Percentiles rank a stretch among this genome's conserved stretches.
Evolutionary conservation across 2,329 filamentous ascomycete genomes (phyloP).

Genomic region (Aspergillus sergii): DNA sequence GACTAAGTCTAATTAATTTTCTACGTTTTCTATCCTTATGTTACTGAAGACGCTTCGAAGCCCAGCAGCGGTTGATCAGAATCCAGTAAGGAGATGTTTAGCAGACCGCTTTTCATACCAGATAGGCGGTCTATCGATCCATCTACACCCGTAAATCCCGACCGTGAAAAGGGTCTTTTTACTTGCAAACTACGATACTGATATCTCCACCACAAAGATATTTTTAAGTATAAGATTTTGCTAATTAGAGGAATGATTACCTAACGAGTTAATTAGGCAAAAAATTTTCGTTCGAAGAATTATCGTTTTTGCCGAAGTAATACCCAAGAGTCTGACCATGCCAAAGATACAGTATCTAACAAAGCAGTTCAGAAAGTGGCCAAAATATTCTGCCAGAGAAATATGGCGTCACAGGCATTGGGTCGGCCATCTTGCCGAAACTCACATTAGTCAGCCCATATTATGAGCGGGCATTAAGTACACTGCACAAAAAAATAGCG

Average conservation of each 20-base stretch:
- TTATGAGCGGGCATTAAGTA: neutral
- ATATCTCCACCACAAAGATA: neutral
- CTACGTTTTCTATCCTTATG: neutral
- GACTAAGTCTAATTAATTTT: neutral
- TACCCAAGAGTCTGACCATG: neutral
- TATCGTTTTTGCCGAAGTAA: neutral
- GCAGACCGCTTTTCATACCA: neutral
- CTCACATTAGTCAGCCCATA: neutral
- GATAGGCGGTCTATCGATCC: neutral
- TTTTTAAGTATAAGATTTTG: neutral
- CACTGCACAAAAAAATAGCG: constrained; percentile 4
- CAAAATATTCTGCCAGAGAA: neutral
- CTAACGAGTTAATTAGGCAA: neutral
- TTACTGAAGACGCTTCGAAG: neutral
- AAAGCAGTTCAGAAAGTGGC: neutral
- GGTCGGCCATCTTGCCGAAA: neutral
- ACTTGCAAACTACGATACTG: neutral
- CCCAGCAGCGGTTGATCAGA: neutral
- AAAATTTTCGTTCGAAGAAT: neutral
- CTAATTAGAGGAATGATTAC: neutral
- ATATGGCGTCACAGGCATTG: neutral
- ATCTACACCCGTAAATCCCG: neutral
- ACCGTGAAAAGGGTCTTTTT: neutral
- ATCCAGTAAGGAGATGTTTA: neutral
- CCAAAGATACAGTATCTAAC: neutral